phyloP scores from a whole-genome alignment of 768 basidiomycete species.

The Rhodotorula kratochvilovae region DNA sequence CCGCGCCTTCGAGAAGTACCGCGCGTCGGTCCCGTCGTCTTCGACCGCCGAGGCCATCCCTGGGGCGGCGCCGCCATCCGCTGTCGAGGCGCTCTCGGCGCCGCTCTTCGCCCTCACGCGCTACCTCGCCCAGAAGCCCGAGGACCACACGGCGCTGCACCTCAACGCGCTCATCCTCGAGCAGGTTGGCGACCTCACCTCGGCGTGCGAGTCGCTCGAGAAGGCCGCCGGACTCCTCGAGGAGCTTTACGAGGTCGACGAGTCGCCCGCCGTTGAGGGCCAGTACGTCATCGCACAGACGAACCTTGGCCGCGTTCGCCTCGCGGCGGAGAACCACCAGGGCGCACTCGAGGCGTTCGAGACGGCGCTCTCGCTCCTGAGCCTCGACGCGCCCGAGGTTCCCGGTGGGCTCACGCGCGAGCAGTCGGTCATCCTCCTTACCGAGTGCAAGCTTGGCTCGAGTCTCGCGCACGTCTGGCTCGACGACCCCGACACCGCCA shows the following conservation, averaged over 20 bases:
- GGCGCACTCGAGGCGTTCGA: conserved; percentile 67
- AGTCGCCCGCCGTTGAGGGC: conserved; percentile 70
- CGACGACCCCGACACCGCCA: conserved; percentile 60
- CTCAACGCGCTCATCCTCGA: conserved; percentile 82
- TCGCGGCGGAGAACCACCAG: conserved; percentile 59
- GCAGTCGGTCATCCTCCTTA: conserved; percentile 35
- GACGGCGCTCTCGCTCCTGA: conserved; percentile 63
- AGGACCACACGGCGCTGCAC: conserved; percentile 71
- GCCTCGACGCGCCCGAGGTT: conserved; percentile 49
- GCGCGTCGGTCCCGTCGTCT: conserved; percentile 41
- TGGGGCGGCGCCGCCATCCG: background rate
- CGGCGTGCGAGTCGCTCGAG: conserved; percentile 58
- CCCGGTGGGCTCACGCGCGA: conserved; percentile 16
- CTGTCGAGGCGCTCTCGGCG: conserved; percentile 58
- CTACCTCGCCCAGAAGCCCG: conserved; percentile 63
- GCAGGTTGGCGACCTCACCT: conserved; percentile 64
- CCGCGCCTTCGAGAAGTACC: conserved; percentile 55
- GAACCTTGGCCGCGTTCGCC: conserved; percentile 70
- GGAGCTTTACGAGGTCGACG: conserved; percentile 76
- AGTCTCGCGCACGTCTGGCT: conserved; percentile 68
- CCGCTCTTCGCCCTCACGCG: conserved; percentile 77
- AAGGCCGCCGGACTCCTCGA: conserved; percentile 72
- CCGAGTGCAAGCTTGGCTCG: conserved; percentile 55
- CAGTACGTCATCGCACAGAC: conserved; percentile 75
- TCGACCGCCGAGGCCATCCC: conserved; percentile 38